Evolutionary conservation across 208 protist genomes (phyloP), one percentile per base, ranked within the genome.

Genomic region (Trypanosoma scelopori): DNA sequence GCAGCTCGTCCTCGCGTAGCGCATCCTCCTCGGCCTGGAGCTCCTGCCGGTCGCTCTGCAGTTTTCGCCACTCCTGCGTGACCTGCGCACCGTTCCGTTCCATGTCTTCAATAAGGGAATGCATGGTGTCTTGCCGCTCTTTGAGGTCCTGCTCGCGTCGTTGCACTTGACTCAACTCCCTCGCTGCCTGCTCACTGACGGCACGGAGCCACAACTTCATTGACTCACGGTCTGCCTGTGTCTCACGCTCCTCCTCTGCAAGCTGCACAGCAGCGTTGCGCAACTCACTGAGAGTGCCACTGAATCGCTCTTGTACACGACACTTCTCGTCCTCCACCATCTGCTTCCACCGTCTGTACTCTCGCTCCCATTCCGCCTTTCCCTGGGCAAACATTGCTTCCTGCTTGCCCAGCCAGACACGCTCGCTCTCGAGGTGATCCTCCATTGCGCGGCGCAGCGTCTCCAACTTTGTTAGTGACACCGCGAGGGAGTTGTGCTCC

Each of bases 261-360:
- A 94, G 73, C 16, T 78, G 71, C 3, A 58, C 50, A 5, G 81
- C 30, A 39, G 59, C 71, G 22, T 82, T 49, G 35, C 82, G 81
- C 15, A 94, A 63, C n/a, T 65, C 65, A 1, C 41, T 20, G 0
- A 94, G 70, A 0, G 74, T 66, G 11, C 76, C 68, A 56, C 65
- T 55, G 43, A 92, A 90, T 28, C 78, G 82, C 23, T 83, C 78
- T 67, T 86, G 81, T 16, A 78, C 81, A 1, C 63, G 55, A 25
- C 56, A 66, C 32, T 80, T 79, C 63, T 94, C 83, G 18, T 76
- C 64, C 62, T 89, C 69, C 39, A 87, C 84, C 41, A 83, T 67
- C 30, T 82, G 76, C 61, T 75, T 69, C 88, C 88, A 94, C 9
- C 78, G 81, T 13, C 79, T 69, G 65, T 92, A 85, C 67, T 91